Evolutionary conservation across 352 stramenopile genomes (phyloP).

Genomic region (Sclerospora graminicola): DNA sequence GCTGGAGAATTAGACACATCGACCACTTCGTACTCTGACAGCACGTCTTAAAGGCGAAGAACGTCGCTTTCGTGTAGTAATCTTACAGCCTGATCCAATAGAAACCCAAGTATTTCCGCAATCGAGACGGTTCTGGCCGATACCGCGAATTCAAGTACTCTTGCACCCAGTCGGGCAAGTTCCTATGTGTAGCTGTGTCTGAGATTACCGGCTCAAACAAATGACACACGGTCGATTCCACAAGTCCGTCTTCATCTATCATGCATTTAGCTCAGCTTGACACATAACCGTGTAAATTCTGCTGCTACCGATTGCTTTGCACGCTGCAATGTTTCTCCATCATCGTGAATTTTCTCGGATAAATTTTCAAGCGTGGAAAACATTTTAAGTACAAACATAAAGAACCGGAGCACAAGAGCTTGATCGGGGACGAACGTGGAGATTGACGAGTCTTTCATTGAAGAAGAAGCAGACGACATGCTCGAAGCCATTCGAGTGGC

Average conservation of each 20-base stretch:
- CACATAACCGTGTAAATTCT: conserved; percentile 40
- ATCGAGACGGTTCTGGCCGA: conserved; percentile 11
- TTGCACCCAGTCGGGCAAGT: conserved; percentile 40
- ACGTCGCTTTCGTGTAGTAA: conserved; percentile 44
- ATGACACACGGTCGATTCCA: conserved; percentile 19
- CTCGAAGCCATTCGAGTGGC: conserved; percentile 22
- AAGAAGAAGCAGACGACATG: conserved; percentile 5
- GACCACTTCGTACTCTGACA: conserved; percentile 20
- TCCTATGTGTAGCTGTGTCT: conserved; percentile 5
- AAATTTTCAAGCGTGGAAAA: conserved; percentile 39
- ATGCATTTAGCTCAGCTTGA: conserved; percentile 39
- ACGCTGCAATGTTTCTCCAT: conserved; percentile 45
- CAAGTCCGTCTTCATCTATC: conserved; percentile 2
- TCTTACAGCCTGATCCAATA: conserved; percentile 37
- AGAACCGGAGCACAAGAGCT: conserved; percentile 40
- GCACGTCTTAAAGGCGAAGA: conserved; percentile 25
- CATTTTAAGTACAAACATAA: conserved; percentile 54
- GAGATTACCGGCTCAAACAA: conserved; percentile 21
- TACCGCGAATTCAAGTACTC: conserved; percentile 41
- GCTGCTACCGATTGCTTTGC: conserved; percentile 35
- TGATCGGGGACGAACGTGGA: conserved; percentile 25
- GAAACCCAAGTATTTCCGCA: conserved; percentile 18
- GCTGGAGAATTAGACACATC: not conserved
- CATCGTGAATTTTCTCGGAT: conserved; percentile 51
- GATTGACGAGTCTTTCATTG: not conserved